These are phyloP conservation scores for Gliomastix tumulicola DNA, from an alignment of 2,329 filamentous ascomycete genomes.

Conservation along the genomic window DNA sequence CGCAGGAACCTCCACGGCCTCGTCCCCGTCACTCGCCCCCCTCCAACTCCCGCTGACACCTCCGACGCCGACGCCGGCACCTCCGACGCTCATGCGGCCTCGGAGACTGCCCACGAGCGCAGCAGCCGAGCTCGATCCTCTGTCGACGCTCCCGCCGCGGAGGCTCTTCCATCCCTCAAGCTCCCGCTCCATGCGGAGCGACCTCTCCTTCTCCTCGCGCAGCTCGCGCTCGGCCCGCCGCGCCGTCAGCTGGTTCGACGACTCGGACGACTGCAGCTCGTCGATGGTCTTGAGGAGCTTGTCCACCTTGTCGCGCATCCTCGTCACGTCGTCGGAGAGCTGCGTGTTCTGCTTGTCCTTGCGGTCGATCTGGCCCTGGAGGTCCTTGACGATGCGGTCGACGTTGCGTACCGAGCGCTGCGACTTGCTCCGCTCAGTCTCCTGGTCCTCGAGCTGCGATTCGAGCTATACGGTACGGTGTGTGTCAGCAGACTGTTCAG, in stretches of 20 bases:
- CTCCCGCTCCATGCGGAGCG: constrained; percentile 76
- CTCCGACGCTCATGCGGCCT: constrained; percentile 20
- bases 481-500: constrained; percentile 19
- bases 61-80: constrained; percentile 31
- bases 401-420: constrained; percentile 86
- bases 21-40: constrained; percentile 29
- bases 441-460: constrained; percentile 75
- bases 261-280: constrained; percentile 85
- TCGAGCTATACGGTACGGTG: constrained; percentile 60
- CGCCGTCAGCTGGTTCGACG: constrained; percentile 69
- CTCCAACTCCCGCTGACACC: constrained; percentile 27
- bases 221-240: constrained; percentile 86
- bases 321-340: constrained; percentile 74
- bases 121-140: constrained; percentile 39
- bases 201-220: constrained; percentile 80
- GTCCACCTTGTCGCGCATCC: constrained; percentile 84
- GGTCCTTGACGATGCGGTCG: constrained; percentile 87
- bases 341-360: constrained; percentile 82
- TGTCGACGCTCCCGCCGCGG: constrained; percentile 62
- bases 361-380: constrained; percentile 86
- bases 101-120: constrained; percentile 29
- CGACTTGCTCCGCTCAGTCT: constrained; percentile 70
- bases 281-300: constrained; percentile 87
- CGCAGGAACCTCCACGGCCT: constrained; percentile 48
- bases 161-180: constrained; percentile 78